A percentile compares a stretch with the other conserved stretches of the same genome.
These are phyloP conservation scores for Malus hybrid DNA, from an alignment of 331 rosid genomes.

Conservation along the genomic window DNA sequence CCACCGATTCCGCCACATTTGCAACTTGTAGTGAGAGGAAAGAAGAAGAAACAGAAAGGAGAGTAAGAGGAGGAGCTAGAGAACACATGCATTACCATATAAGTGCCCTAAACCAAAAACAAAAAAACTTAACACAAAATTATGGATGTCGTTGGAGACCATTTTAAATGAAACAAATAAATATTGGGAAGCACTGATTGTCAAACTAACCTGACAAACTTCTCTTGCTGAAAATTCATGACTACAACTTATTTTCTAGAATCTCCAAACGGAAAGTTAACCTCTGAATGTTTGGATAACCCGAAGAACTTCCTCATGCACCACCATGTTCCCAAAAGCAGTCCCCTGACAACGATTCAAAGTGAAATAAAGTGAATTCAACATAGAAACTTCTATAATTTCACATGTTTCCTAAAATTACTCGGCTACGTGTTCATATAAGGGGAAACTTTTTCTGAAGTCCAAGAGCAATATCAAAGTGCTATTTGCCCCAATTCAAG, in stretches of 20 bases:
- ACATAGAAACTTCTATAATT: background rate
- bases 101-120: no score
- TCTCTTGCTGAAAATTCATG: constrained; percentile 28
- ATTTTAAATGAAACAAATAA: no score
- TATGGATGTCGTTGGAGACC: no score
- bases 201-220: constrained; percentile 60
- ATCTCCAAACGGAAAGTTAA: constrained; percentile 15
- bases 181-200: background rate
- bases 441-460: background rate
- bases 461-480: background rate
- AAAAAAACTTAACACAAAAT: background rate
- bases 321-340: constrained; percentile 24
- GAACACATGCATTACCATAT: no score
- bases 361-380: constrained; percentile 1
- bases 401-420: background rate
- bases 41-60: no score
- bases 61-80: no score
- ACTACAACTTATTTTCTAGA: background rate
- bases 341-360: constrained; percentile 24
- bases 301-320: constrained; percentile 24
- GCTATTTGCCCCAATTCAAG: background rate
- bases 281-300: constrained; percentile 4
- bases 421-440: background rate
- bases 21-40: no score
- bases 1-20: no score